Evolutionary conservation across 2,329 filamentous ascomycete genomes (phyloP).

Genomic region (Diaporthe batatas): DNA sequence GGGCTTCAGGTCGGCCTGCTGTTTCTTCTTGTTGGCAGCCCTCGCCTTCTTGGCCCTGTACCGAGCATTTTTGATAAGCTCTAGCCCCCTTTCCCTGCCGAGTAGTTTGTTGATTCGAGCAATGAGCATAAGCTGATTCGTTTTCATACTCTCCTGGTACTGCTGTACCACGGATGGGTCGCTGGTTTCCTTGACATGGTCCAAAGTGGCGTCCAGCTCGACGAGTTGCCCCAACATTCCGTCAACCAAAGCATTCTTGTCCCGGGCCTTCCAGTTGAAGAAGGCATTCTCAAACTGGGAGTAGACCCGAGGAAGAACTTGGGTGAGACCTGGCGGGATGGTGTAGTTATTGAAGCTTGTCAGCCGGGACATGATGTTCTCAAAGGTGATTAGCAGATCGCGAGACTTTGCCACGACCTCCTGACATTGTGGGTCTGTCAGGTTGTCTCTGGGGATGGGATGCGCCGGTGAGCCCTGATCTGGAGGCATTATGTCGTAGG

Average conservation of each 20-base stretch:
- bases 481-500: constrained; percentile 70
- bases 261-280: constrained; percentile 85
- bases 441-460: constrained; percentile 63
- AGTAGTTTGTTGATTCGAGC: constrained; percentile 84
- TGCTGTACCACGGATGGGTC: constrained; percentile 79
- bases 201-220: constrained; percentile 85
- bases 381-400: constrained; percentile 83
- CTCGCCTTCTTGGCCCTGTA: constrained; percentile 70
- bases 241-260: constrained; percentile 82
- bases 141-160: constrained; percentile 84
- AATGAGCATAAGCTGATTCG: constrained; percentile 84
- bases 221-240: constrained; percentile 91
- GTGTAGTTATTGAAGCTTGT: constrained; percentile 76
- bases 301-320: constrained; percentile 76
- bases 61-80: constrained; percentile 79
- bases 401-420: constrained; percentile 83
- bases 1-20: constrained; percentile 77
- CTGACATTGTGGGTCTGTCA: constrained; percentile 73
- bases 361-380: constrained; percentile 77
- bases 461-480: constrained; percentile 64
- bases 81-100: constrained; percentile 77
- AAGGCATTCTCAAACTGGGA: constrained; percentile 83
- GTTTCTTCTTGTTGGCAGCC: constrained; percentile 71
- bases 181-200: constrained; percentile 83
- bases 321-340: constrained; percentile 71